A percentile compares a stretch with the other conserved stretches of the same genome.
Conservation (phyloP, 1,284 basidiomycete species). For the Puccinia novopanici region DNA sequence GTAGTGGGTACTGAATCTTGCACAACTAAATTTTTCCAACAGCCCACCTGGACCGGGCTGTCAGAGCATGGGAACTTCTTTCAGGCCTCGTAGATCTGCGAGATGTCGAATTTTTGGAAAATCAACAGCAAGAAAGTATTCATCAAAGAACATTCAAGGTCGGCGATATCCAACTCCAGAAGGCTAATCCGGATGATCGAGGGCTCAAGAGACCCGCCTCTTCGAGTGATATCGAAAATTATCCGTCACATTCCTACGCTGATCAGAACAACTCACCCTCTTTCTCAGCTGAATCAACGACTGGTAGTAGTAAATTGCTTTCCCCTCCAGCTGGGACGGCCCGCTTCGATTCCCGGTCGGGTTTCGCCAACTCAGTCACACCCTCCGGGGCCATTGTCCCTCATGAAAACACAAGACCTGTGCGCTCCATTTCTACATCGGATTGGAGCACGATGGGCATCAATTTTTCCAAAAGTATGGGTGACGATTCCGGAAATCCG, state of each 20-base stretch:
- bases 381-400: not conserved
- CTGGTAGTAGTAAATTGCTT: not conserved
- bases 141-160: not conserved
- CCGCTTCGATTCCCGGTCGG: not conserved
- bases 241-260: not conserved
- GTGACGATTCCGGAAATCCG: not conserved
- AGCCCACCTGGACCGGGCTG: constrained; percentile 45
- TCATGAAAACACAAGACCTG: not conserved
- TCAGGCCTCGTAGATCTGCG: constrained; percentile 30
- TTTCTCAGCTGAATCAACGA: not conserved
- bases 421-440: constrained; percentile 9
- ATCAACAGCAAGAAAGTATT: not conserved
- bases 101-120: constrained; percentile 13
- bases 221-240: not conserved
- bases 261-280: not conserved
- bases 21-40: not conserved
- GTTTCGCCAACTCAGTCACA: not conserved
- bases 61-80: constrained; percentile 38
- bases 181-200: not conserved
- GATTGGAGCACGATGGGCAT: not conserved
- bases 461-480: not conserved
- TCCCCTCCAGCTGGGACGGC: not conserved
- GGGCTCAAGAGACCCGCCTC: constrained; percentile 24
- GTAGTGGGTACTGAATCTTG: not conserved
- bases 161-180: not conserved